These are phyloP conservation scores for Paecilomyces sp. DNA, from an alignment of 2,329 filamentous ascomycete genomes.

Conservation along the genomic window DNA sequence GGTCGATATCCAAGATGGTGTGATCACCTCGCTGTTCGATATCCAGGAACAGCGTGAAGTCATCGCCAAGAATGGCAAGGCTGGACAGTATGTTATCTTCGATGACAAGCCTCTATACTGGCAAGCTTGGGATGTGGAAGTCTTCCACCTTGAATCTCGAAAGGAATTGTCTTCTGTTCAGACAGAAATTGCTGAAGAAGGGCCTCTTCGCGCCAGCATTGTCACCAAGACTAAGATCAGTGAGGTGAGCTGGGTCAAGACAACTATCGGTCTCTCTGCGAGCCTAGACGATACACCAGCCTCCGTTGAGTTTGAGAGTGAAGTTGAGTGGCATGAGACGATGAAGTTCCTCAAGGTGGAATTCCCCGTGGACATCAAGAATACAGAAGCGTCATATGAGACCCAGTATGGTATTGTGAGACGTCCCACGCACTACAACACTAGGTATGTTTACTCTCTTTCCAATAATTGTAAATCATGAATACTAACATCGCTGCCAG, in stretches of 20 bases:
- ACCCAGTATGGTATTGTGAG: conserved; percentile 86
- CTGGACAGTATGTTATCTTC: conserved; percentile 87
- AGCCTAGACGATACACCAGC: conserved; percentile 58
- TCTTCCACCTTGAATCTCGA: conserved; percentile 84
- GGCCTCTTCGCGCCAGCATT: conserved; percentile 70
- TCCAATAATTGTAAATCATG: background rate
- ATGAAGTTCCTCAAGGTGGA: conserved; percentile 99
- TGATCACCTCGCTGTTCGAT: conserved; percentile 80
- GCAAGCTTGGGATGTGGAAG: conserved; percentile 98
- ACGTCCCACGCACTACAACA: conserved; percentile 96
- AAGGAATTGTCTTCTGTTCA: conserved; percentile 63
- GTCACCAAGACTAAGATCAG: conserved; percentile 83
- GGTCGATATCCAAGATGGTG: conserved; percentile 65
- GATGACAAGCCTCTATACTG: conserved; percentile 97
- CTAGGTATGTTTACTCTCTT: conserved; percentile 47
- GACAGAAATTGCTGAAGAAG: conserved; percentile 64
- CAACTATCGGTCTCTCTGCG: conserved; percentile 72
- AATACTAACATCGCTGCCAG: conserved; percentile 29
- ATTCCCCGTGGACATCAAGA: conserved; percentile 86
- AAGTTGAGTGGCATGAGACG: conserved; percentile 94
- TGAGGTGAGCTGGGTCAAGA: conserved; percentile 76
- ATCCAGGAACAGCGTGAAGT: conserved; percentile 66
- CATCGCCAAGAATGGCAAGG: conserved; percentile 64
- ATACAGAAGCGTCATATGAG: conserved; percentile 90
- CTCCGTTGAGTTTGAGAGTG: conserved; percentile 69